Base-by-base conservation (phyloP, 306 rosid genomes). In the Echinosophora koreensis region DNA sequence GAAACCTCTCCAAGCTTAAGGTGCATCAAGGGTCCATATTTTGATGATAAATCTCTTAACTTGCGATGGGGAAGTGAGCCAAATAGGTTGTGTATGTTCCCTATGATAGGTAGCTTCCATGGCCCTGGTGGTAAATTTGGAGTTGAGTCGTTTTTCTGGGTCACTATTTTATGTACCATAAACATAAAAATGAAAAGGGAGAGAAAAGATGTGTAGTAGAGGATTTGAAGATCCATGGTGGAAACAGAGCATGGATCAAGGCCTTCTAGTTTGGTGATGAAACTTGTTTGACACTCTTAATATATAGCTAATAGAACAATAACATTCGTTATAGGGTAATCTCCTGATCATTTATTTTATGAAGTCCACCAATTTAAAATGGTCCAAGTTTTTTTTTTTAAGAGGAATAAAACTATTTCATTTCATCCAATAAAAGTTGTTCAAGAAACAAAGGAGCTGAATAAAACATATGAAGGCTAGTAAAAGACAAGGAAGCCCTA, bases 21-120 rank as follows among this genome's bases (percentile, higher is more conserved):
- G 60, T 88, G 74, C 83, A 83, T 85, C 42, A 88, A 35, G 34
- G 88, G 87, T 60, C 89, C 91, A 81, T 78, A 76, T 76, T 70
- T 72, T 69, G 15, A 34, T 38, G 86, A 66, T 54, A 85, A 66
- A 37, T 78, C 86, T 71, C 89, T 69, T 8, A 85, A 38, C 7
- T 30, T 5, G 1, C 13, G 83, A 68, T 88, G 78, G 62, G 86
- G 84, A 7, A 70, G 77, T 27, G 81, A 65, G 3, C 73, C 78
- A 30, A 52, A 3, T n/a, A 76, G 74, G 61, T 82, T 71, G 78
- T 42, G 77, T 5, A 81, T 69, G 72, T 76, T 81, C 11, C 85
- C 81, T 50, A 85, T 71, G 5, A 85, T 7, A 5, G 91, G 89
- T 32, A 85, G 70, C 61, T 55, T 85, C 72, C 50, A 57, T 42